These are phyloP conservation scores for Cronartium quercuum DNA, from an alignment of 1,284 basidiomycete species.

Conservation along the genomic window DNA sequence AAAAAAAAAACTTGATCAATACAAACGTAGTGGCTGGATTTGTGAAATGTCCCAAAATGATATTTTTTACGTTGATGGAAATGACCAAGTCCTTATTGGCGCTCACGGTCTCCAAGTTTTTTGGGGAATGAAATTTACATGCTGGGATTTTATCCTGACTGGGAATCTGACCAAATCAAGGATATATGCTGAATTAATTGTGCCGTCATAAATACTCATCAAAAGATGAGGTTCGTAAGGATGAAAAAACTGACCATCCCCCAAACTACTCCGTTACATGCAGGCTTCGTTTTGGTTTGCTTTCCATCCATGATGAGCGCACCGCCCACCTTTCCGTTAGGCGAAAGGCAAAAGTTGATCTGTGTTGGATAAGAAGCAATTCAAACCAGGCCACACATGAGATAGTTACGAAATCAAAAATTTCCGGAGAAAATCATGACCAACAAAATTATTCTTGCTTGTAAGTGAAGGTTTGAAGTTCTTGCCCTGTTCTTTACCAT, in stretches of 20 bases:
- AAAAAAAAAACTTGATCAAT: background rate
- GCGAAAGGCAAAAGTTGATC: slow-evolving; percentile 32
- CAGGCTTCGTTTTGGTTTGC: slow-evolving; percentile 15
- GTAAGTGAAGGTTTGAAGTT: slow-evolving; percentile 28
- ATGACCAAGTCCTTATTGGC: background rate
- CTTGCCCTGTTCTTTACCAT: background rate
- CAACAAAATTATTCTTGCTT: slow-evolving; percentile 26
- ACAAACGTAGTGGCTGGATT: slow-evolving; percentile 35
- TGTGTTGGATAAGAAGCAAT: too few relatives aligned
- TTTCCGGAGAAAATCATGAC: background rate
- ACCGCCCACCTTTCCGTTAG: slow-evolving; percentile 2
- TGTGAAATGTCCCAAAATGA: slow-evolving; percentile 20
- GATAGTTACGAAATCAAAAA: background rate
- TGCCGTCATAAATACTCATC: too few relatives aligned
- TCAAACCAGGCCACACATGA: too few relatives aligned
- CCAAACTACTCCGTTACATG: slow-evolving; percentile 27
- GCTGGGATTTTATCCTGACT: slow-evolving; percentile 23
- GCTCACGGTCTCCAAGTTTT: slow-evolving; percentile 5
- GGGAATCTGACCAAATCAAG: slow-evolving; percentile 6
- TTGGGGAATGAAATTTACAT: slow-evolving; percentile 20
- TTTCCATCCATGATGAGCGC: slow-evolving; percentile 27
- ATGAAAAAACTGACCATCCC: slow-evolving; percentile 37
- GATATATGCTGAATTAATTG: too few relatives aligned
- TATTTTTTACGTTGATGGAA: background rate
- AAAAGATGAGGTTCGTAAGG: too few relatives aligned